phyloP scores from a whole-genome alignment of 306 rosid genomes.

The Quillaja saponaria region DNA sequence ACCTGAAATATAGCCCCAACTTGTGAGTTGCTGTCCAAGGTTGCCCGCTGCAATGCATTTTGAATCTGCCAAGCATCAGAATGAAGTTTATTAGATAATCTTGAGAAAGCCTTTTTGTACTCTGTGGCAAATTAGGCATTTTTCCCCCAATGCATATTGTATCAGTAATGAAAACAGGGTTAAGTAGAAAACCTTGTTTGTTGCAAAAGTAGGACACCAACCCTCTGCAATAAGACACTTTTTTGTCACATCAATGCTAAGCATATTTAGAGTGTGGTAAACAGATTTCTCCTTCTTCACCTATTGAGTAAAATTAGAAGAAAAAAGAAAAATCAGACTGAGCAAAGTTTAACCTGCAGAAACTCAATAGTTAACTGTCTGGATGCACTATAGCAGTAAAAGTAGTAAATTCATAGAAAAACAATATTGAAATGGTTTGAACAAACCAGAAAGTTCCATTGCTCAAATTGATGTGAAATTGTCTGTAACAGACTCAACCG shows the following conservation, averaged over 20 bases:
- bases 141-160: neutral
- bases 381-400: too few species aligned
- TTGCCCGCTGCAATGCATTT: conserved; percentile 54
- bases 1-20: conserved; percentile 71
- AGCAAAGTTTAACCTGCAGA: conserved; percentile 29
- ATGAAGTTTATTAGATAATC: too few species aligned
- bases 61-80: conserved; percentile 49
- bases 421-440: conserved; percentile 19
- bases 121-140: too few species aligned
- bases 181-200: conserved; percentile 61
- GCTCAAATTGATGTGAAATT: conserved; percentile 69
- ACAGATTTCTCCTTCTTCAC: conserved; percentile 74
- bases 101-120: too few species aligned
- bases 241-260: conserved; percentile 80
- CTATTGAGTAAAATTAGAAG: conserved; percentile 39
- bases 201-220: conserved; percentile 83
- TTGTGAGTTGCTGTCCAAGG: conserved; percentile 61
- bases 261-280: conserved; percentile 83
- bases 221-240: conserved; percentile 92
- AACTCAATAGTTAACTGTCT: conserved; percentile 16
- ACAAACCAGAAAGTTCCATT: conserved; percentile 79
- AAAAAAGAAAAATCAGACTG: conserved; percentile 25
- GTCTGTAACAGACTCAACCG: conserved; percentile 58
- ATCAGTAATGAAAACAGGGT: conserved; percentile 18
- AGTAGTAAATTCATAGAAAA: conserved; percentile 1